Evolutionary conservation across 306 rosid species (phyloP), one percentile per base, ranked within the genome.

Genomic region (Gleditsia sinensis): DNA sequence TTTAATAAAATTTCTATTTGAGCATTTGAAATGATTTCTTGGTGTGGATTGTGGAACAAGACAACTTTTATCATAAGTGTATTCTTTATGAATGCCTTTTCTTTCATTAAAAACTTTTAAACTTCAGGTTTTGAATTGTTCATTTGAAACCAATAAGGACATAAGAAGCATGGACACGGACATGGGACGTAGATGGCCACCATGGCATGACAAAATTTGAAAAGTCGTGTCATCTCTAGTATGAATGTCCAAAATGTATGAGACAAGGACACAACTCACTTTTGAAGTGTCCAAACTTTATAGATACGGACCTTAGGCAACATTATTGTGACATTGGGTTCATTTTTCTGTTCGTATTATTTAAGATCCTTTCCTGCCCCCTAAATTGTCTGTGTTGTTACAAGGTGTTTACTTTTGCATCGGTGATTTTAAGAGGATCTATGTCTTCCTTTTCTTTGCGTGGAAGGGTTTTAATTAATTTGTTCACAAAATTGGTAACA

Each of bases 321-420:
- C 33, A 54, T 32, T 24, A 14, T 16, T 11, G 17, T 45, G 21
- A 54, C 40, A 34, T 72, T 24, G 48, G 54, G 27, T 66, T 71
- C 72, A 19, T 63, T 74, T 72, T 27, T 30, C 20, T 45, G 19
- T 72, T 34, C 36, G 36, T 45, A 9, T 28, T 20, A 23, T 78
- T 71, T 34, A 66, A 33, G 20, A 43, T 14, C 36, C 57, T 62
- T 40, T 70, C 19, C 37, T 11, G 6, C 64, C 27, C 28, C 12
- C 32, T 19, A 7, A 27, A 16, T 74, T 43, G 73, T 43, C 21
- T 45, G 54, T 3, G 21, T 56, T 72, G 32, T 28, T 39, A 19
- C 32, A 56, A n/a, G 7, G 12, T 9, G 42, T 20, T 27, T 66
- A 2, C 14, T 16, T 73, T 59, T 36, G 19, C 37, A 72, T 45